Evolutionary conservation across 2,329 filamentous ascomycete species (phyloP), one percentile per base, ranked within the genome.

Genomic region (Pseudogymnoascus sp.): DNA sequence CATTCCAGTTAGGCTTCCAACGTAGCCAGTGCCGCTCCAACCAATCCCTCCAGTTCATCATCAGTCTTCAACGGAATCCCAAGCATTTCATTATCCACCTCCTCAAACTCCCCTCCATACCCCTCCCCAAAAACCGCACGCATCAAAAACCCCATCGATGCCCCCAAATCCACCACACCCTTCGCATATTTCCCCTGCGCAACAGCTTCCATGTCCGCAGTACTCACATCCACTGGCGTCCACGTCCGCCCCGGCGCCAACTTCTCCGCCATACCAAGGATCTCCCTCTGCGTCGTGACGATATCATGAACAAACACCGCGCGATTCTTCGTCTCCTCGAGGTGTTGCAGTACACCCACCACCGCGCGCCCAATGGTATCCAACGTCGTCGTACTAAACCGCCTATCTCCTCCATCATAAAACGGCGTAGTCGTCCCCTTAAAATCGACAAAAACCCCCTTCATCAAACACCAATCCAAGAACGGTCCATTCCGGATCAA

Each of bases 281-380:
- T 63, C 49, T 75, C 61, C 14, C 75, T 75, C 69, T 84, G 82
- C 0, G 79, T 77, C 12, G 77, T 72, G 3, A 75, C 71, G 8
- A 77, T 72, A 21, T 79, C 77, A 3, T 79, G 70, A 11, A 83
- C 71, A 64, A 75, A 77, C 1, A 86, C 74, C 2, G 70, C 63
- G 2, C 77, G 74, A 68, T 87, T 85, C 69, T 77, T 78, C n/a
- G 60, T 61, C 23, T 61, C 37, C 1, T 40, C 38, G 5, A 5
- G 6, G 5, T 61, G 18, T 7, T 5, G 31, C 3, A 61, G 14
- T 2, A 61, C 16, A 6, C 60, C 36, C 16, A 25, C 36, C 8
- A 61, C 36, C 16, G 60, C 21, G 6, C 3, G 6, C 1, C 21
- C 31, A 2, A 43, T 7, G 11, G 60, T 28, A 14, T 5, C 18